Base-by-base conservation (phyloP, 192 early-diverging fungal species). In the Chytriomyces hyalinus region DNA sequence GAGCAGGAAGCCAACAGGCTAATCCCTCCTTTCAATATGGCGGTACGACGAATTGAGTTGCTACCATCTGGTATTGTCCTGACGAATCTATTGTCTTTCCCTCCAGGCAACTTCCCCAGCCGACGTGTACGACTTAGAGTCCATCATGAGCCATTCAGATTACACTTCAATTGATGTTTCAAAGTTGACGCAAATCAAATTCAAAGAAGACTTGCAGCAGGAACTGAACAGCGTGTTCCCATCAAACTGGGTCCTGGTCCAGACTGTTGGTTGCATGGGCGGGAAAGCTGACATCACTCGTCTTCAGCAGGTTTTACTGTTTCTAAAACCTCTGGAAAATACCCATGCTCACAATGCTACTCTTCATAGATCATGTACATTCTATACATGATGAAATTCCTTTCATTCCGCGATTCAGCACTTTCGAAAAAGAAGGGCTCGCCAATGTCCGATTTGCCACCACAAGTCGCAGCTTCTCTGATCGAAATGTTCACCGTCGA, bases 71-170 rank as follows among this genome's bases (percentile, higher is more conserved):
- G 36, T 36, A 36, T 36, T 36, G 36, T 36, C 36, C 36, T 47
- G 73, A 53, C 9, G 63, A 75, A 36, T 46, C 9, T 22, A 6
- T 28, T 9, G 20, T 50, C 43, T 48, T 5, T 15, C 49, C 44
- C 22, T 7, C 17, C 20, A 84, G 44, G 91, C 96, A 6, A 86
- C 82, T 13, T 84, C 87, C 11, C 87, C 90, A 11, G 86, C 88
- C 44, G 89, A 93, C 6, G 92, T 96, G n/a, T 98, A 95, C 85
- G 89, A 96, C 45, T 66, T 93, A 70, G 90, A 93, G 6, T 84
- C 90, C 69, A 87, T 98, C 57, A 80, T 94, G 59, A 86, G 91
- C 17, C 82, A 83, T 17, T 81, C 83, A 59, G 91, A 92, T 69
- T 82, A 93, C 26, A 84, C 85, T 28, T 80, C 90, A 22, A 91